Percentiles rank a stretch among this genome's conserved stretches.
phyloP scores from a whole-genome alignment of 2,329 filamentous ascomycete species.

The Aspergillus brunneoviolaceus region DNA sequence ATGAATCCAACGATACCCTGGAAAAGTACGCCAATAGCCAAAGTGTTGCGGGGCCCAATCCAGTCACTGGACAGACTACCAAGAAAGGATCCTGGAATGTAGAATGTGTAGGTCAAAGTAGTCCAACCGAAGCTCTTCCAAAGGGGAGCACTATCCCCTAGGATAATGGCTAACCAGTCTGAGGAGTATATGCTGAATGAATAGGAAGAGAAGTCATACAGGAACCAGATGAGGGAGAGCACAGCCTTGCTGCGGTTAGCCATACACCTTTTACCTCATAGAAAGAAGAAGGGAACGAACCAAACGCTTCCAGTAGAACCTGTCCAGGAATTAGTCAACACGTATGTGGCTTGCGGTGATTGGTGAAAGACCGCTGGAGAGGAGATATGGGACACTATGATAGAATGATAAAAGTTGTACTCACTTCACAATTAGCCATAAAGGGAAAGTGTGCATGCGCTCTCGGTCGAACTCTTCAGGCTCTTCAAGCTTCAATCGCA shows the following conservation, averaged over 20 bases:
- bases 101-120: constrained; percentile 83
- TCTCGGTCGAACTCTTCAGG: constrained; percentile 74
- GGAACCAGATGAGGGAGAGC: constrained; percentile 80
- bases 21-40: constrained; percentile 67
- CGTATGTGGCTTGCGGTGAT: neutral
- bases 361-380: neutral
- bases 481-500: constrained; percentile 73
- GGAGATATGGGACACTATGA: neutral
- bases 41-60: constrained; percentile 73
- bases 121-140: constrained; percentile 86
- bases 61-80: constrained; percentile 76
- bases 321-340: constrained; percentile 21
- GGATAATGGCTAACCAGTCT: constrained; percentile 58
- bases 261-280: neutral
- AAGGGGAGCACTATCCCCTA: constrained; percentile 61
- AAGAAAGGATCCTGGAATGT: constrained; percentile 76
- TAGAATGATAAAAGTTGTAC: constrained; percentile 21
- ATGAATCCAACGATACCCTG: constrained; percentile 83
- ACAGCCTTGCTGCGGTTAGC: constrained; percentile 42
- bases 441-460: constrained; percentile 63
- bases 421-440: constrained; percentile 46
- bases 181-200: constrained; percentile 84
- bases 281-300: constrained; percentile 21
- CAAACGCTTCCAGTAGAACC: constrained; percentile 74
- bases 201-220: constrained; percentile 83